phyloP scores from a whole-genome alignment of 164 flowering plant genomes.

The Brasenia schreberi region DNA sequence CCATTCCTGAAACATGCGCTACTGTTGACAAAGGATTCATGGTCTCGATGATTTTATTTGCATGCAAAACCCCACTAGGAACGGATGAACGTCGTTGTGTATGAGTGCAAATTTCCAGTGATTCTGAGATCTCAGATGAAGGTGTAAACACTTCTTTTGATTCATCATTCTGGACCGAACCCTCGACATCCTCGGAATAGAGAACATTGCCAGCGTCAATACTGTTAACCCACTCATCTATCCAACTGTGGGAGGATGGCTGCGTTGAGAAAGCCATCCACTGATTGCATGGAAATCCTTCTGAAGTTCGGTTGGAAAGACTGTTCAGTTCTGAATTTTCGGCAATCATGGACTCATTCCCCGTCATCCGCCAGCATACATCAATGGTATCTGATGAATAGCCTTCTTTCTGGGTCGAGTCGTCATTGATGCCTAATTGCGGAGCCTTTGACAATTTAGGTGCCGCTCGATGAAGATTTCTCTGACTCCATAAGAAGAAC shows the following conservation, averaged over 20 bases:
- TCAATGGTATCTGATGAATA: constrained; percentile 80
- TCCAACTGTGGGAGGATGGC: constrained; percentile 43
- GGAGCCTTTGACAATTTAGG: constrained; percentile 1
- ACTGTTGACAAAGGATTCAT: constrained; percentile 67
- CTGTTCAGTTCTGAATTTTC: neutral
- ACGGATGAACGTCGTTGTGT: constrained; percentile 11
- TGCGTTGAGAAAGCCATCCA: constrained; percentile 77
- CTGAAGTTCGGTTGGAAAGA: neutral
- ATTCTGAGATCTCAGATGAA: constrained; percentile 32
- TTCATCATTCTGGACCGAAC: neutral
- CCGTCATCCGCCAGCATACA: constrained; percentile 14
- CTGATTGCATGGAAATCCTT: constrained; percentile 27
- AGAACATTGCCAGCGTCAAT: constrained; percentile 22
- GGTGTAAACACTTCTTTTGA: constrained; percentile 22
- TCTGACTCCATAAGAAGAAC: constrained; percentile 88
- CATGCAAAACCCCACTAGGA: constrained; percentile 49
- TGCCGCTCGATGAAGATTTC: constrained; percentile 44
- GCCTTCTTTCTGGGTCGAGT: constrained; percentile 50
- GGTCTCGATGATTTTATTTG: constrained; percentile 59
- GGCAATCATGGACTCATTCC: neutral
- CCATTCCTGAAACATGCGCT: constrained; percentile 69
- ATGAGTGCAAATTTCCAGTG: constrained; percentile 18
- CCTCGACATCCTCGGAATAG: constrained; percentile 6
- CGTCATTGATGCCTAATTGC: constrained; percentile 5
- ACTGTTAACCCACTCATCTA: constrained; percentile 74